Evolutionary conservation across 2,329 filamentous ascomycete species (phyloP).

Genomic region (Epichloe sp.): DNA sequence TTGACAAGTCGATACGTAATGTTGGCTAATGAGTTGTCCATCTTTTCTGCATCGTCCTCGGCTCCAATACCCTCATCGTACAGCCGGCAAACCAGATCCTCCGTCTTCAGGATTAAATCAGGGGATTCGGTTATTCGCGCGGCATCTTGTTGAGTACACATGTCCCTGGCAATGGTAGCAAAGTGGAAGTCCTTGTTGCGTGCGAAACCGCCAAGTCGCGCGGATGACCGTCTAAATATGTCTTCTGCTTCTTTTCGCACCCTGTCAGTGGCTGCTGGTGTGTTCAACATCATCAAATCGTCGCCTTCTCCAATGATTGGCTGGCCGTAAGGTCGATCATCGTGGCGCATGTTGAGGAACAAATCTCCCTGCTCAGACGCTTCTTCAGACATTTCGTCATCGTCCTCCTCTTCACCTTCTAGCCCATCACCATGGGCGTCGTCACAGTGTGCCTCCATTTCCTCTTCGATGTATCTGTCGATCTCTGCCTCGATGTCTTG

Average conservation of each 20-base stretch:
- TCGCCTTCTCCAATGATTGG: slow-evolving; percentile 30
- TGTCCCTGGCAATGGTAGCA: slow-evolving; percentile 56
- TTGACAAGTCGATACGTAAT: slow-evolving; percentile 37
- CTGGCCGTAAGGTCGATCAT: slow-evolving; percentile 25
- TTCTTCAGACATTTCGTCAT: slow-evolving; percentile 26
- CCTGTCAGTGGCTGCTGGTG: slow-evolving; percentile 39
- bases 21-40: slow-evolving; percentile 43
- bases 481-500: slow-evolving; percentile 24
- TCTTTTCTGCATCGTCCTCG: slow-evolving; percentile 40
- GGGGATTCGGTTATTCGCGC: slow-evolving; percentile 55
- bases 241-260: slow-evolving; percentile 42
- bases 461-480: slow-evolving; percentile 21
- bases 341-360: slow-evolving; percentile 35
- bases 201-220: slow-evolving; percentile 26
- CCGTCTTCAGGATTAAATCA: slow-evolving; percentile 61
- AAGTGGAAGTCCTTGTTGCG: slow-evolving; percentile 50
- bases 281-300: slow-evolving; percentile 42
- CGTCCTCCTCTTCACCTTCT: slow-evolving; percentile 27
- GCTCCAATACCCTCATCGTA: slow-evolving; percentile 49
- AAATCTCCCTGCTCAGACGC: slow-evolving; percentile 31
- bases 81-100: slow-evolving; percentile 52
- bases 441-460: slow-evolving; percentile 24
- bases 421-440: slow-evolving; percentile 23
- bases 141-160: slow-evolving; percentile 43
- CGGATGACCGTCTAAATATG: slow-evolving; percentile 39